These are phyloP conservation scores for Metarhizium anisopliae DNA, from an alignment of 2,329 filamentous ascomycete genomes.

Conservation along the genomic window DNA sequence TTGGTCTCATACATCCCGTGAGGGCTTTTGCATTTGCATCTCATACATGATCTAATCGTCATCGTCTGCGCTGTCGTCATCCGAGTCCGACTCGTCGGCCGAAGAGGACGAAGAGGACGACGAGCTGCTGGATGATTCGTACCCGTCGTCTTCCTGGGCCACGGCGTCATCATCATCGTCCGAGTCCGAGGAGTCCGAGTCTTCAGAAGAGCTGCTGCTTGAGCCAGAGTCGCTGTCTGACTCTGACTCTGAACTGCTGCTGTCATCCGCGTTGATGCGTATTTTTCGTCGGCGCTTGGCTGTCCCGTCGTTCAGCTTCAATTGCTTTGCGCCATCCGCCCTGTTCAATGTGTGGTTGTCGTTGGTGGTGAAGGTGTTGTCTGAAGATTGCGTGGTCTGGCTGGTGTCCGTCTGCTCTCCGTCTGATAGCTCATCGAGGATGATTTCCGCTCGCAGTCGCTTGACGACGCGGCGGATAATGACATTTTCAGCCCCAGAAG, in stretches of 20 bases:
- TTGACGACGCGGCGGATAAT: slow-evolving; percentile 49
- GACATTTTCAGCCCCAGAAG: slow-evolving; percentile 37
- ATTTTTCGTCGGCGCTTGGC: slow-evolving; percentile 44
- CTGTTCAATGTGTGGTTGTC: slow-evolving; percentile 16
- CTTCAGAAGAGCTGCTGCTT: slow-evolving; percentile 27
- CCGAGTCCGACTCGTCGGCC: slow-evolving; percentile 24
- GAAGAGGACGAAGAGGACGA: slow-evolving; percentile 32
- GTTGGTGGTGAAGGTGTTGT: slow-evolving; percentile 17
- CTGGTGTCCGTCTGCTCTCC: slow-evolving; percentile 31
- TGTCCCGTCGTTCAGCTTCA: slow-evolving; percentile 36
- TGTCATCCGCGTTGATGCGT: slow-evolving; percentile 35
- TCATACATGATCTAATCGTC: slow-evolving; percentile 3
- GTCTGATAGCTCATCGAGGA: slow-evolving; percentile 46
- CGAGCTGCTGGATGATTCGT: slow-evolving; percentile 31
- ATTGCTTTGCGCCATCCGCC: slow-evolving; percentile 26
- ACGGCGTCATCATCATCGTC: slow-evolving; percentile 11
- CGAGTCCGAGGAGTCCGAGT: slow-evolving; percentile 25
- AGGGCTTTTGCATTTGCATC: not conserved
- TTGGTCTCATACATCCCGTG: slow-evolving; percentile 3
- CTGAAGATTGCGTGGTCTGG: slow-evolving; percentile 20
- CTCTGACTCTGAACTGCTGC: slow-evolving; percentile 27
- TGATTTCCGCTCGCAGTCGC: slow-evolving; percentile 53
- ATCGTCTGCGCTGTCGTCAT: slow-evolving; percentile 14
- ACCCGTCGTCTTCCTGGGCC: slow-evolving; percentile 8
- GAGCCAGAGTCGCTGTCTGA: slow-evolving; percentile 20